Evolutionary conservation across 768 basidiomycete genomes (phyloP), one percentile per base, ranked within the genome.

Genomic region (Xerocomus brunneocitrinus): DNA sequence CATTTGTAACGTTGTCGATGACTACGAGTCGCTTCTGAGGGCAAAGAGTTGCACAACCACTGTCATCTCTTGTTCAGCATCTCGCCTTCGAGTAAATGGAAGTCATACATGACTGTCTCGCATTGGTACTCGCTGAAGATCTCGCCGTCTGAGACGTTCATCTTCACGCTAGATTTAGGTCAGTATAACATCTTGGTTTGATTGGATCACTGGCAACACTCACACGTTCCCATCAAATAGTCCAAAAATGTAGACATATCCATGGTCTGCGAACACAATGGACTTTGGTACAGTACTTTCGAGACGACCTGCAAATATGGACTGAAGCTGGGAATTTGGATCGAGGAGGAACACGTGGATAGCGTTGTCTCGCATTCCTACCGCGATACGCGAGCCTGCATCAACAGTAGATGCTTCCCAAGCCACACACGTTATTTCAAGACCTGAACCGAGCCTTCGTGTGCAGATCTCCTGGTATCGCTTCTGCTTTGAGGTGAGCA

Each of bases 391-490:
- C 19, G 19, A 19, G 19, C 19, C 19, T 19, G 19, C 1, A 19
- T 19, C 19, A 19, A 19, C 19, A 41, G 40, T 25, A 13, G 22
- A 24, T 24, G 40, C 40, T 13, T 56, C 49, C 19, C 28, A 47
- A 4, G 55, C 6, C 16, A 58, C 3, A 10, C 51, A 58, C 16
- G 55, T 56, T 22, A 58, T 53, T 39, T 58, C 48, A 24, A 56
- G 49, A 3, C 58, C 51, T 0, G 25, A 41, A 4, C 58, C 52
- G 6, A 59, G 56, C 8, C 52, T 34, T 28, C 22, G 32, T 16
- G 27, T 22, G 9, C 58, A 59, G 7, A 57, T 54, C 32, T 59
- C 46, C 32, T 59, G 58, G 42, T 35, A 59, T 4, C 40, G 28
- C 38, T 40, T 56, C 52, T 19, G 19, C 19, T 30, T 35, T 22